phyloP scores from a whole-genome alignment of 2,329 filamentous ascomycete genomes.

The Rutstroemia sp. region DNA sequence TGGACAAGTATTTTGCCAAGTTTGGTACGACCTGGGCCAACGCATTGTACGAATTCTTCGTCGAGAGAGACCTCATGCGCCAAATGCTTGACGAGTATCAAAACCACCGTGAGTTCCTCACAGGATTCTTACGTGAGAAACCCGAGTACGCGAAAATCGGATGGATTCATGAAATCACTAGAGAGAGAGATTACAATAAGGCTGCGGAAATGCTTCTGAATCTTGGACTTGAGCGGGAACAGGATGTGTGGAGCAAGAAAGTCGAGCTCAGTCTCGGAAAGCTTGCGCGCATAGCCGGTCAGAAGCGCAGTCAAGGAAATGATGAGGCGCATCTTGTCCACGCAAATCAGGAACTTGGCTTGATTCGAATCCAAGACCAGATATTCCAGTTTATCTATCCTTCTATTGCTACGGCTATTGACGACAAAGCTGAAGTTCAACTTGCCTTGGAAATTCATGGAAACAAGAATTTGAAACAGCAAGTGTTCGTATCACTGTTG shows the following conservation, averaged over 20 bases:
- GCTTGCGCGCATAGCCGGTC: slow-evolving; percentile 63
- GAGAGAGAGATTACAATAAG: slow-evolving; percentile 65
- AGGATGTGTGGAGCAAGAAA: slow-evolving; percentile 86
- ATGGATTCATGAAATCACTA: slow-evolving; percentile 90
- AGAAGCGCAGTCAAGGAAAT: slow-evolving; percentile 34
- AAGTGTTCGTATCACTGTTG: slow-evolving; percentile 63
- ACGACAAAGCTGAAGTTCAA: slow-evolving; percentile 70
- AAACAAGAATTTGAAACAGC: slow-evolving; percentile 47
- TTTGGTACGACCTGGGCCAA: slow-evolving; percentile 49
- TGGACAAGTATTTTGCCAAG: slow-evolving; percentile 38
- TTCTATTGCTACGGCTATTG: slow-evolving; percentile 64
- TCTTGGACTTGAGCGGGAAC: slow-evolving; percentile 64
- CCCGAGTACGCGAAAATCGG: slow-evolving; percentile 68
- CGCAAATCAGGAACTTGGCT: slow-evolving; percentile 23
- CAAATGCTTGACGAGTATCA: slow-evolving; percentile 64
- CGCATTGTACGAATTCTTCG: slow-evolving; percentile 73
- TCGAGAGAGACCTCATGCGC: slow-evolving; percentile 58
- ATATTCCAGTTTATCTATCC: slow-evolving; percentile 66
- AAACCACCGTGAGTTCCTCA: slow-evolving; percentile 64
- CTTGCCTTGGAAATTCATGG: slow-evolving; percentile 59
- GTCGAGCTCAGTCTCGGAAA: slow-evolving; percentile 88
- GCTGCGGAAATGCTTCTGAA: slow-evolving; percentile 66
- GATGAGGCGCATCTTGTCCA: slow-evolving; percentile 33
- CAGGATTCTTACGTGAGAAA: slow-evolving; percentile 67
- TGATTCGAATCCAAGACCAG: slow-evolving; percentile 69